Base-by-base conservation (phyloP, 345 rosid species). In the Heritiera littoralis region DNA sequence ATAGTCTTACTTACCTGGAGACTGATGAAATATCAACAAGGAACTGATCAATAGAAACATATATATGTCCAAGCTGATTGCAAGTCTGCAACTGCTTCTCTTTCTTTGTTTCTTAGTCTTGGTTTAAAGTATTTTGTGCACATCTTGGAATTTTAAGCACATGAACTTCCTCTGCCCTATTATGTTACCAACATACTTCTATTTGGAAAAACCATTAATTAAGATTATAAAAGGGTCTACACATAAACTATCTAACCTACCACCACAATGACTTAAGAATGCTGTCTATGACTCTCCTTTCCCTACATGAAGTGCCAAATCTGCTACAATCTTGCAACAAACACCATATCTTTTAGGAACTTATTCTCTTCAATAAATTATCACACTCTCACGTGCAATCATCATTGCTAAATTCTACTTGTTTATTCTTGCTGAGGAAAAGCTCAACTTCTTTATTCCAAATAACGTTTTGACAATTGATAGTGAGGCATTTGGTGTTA, bases 1-100 rank as follows among this genome's bases (percentile, higher is more conserved):
- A 46, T 23, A 51, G 28, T 51, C 60, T 72, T 72, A 14, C 58
- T 23, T 32, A 72, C 20, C 45, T 30, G 75, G 48, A 72, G 61
- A 69, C 8, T 48, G 58, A 52, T 48, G 56, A 49, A 23, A 23
- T 65, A 49, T 70, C 56, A 68, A 38, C 6, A 11, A 72, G 61
- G 32, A 55, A 54, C 46, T 10, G 73, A 23, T 46, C 38, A 46
- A 11, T 20, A 20, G 54, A 45, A 46, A 3, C 52, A 20, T 46
- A 2, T 18, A 41, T 14, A 17, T 63, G 4, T 61, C 28, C 13
- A 2, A 45, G 2, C 14, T 68, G 32, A 9, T 18, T 15, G 48
- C 4, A 66, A 18, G 51, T 17, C 41, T 66, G 45, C 8, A 66
- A 18, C 71, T 38, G 28, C 28, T 66, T 15, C 41, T 63, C 4